Conservation (phyloP, 768 basidiomycete genomes). For the Collybia mongolica region DNA sequence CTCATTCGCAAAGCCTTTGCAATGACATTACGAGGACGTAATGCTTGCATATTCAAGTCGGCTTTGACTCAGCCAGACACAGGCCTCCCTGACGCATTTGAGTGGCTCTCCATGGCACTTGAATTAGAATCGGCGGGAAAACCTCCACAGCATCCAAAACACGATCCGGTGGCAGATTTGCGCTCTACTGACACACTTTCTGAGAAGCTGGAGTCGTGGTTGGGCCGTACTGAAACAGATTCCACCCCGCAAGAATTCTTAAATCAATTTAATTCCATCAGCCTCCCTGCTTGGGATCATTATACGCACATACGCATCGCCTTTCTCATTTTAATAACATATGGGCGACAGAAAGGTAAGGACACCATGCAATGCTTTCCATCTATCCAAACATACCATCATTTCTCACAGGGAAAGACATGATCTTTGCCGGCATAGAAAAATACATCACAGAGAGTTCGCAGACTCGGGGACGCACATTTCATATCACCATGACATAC, state of each 20-base stretch:
- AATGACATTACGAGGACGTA: conserved; percentile 25
- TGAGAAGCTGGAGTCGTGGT: conserved; percentile 35
- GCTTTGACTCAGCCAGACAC: conserved; percentile 13
- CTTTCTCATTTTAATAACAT: conserved; percentile 36
- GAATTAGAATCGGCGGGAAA: conserved; percentile 19
- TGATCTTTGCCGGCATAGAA: conserved; percentile 41
- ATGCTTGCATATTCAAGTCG: conserved; percentile 26
- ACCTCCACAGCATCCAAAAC: neutral
- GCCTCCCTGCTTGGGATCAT: conserved; percentile 45
- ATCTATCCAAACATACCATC: too few species aligned
- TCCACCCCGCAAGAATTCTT: conserved; percentile 30
- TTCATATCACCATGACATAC: conserved; percentile 48
- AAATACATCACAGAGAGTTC: conserved; percentile 34
- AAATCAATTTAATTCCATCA: conserved; percentile 27
- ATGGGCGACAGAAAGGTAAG: conserved; percentile 42
- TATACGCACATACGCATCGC: conserved; percentile 46
- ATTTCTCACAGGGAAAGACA: conserved; percentile 39
- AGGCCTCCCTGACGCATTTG: conserved; percentile 36
- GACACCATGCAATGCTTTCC: too few species aligned
- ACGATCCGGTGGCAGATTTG: conserved; percentile 8
- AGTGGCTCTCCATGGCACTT: conserved; percentile 34
- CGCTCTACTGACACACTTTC: conserved; percentile 22
- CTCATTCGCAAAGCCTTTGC: conserved; percentile 39
- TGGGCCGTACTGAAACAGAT: conserved; percentile 28
- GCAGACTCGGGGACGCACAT: conserved; percentile 34